Evolutionary conservation across 2,329 filamentous ascomycete species (phyloP), one percentile per base, ranked within the genome.

Genomic region (Colletotrichum echinochloae): DNA sequence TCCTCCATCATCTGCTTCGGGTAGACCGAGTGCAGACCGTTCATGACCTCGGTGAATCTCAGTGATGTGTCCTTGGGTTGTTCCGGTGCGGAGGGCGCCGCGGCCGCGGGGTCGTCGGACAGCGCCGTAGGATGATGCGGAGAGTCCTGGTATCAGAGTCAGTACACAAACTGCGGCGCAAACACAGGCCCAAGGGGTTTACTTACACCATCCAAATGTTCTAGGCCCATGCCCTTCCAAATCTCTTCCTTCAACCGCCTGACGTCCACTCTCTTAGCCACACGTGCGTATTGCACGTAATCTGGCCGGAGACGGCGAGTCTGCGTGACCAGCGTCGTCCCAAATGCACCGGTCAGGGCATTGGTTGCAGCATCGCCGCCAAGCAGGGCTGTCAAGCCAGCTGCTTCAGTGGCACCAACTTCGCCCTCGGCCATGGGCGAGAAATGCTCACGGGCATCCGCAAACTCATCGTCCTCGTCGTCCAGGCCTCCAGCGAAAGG

Each of bases 31-130:
- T 97, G 93, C 56, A 99, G 84, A 72, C 91, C 91, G 78, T 97
- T 97, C 90, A 99, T 97, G 70, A 99, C 91, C 26, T 92, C 86
- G 0, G 95, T 98, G 81, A 99, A 99, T 76, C 92, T 94, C 74
- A 98, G 87, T 4, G 81, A 83, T 12, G 81, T 86, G 80, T 88
- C 86, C 44, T 86, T 81, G 57, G 81, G 77, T 11, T 77, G 77
- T 14, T 74, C 72, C 44, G 75, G 70, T 51, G 74, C 75, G 46
- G 76, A 73, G 46, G 75, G 71, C 51, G 74, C 75, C 41, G 76
- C 79, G 64, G 76, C 77, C 56, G 76, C 76, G 59, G 77, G 23
- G 14, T 49, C 76, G 74, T 80, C 78, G 71, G 77, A 79, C 18
- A 82, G 79, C 20, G 82, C 78, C 41, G 79, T 65, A 63, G 74